Evolutionary conservation across 2,329 filamentous ascomycete genomes (phyloP).

Genomic region (Aspergillus clavatus): DNA sequence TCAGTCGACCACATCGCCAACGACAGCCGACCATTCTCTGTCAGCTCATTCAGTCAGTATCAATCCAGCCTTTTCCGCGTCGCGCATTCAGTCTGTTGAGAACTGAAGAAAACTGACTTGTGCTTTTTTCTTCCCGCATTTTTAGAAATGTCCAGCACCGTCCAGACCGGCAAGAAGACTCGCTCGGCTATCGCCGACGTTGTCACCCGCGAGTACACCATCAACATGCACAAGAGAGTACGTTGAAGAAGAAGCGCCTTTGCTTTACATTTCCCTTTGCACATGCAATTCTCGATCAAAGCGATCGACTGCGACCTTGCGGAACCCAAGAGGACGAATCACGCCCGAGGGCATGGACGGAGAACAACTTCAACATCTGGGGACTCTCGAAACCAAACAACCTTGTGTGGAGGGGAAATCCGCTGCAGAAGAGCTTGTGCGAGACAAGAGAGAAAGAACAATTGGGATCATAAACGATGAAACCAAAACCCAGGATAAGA

Average conservation of each 20-base stretch:
- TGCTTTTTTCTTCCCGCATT: conserved; percentile 12
- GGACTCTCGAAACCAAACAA: background rate
- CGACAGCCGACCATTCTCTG: conserved; percentile 31
- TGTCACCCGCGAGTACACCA: conserved; percentile 99
- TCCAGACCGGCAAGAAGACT: conserved; percentile 64
- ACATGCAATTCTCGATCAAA: conserved; percentile 6
- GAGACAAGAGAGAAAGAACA: too few species aligned
- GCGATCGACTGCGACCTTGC: conserved; percentile 9
- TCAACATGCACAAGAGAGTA: conserved; percentile 99
- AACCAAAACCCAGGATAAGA: background rate
- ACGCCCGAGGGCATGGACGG: conserved; percentile 26
- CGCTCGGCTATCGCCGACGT: conserved; percentile 98
- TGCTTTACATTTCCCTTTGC: conserved; percentile 9
- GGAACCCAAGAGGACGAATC: conserved; percentile 12
- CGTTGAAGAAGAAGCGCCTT: conserved; percentile 43
- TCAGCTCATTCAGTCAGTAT: conserved; percentile 35
- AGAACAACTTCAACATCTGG: conserved; percentile 22
- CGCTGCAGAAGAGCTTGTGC: background rate
- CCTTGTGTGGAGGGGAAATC: background rate
- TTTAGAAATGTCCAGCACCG: conserved; percentile 61
- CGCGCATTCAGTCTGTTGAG: background rate
- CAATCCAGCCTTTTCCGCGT: background rate
- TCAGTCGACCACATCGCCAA: conserved; percentile 36
- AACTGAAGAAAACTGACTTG: background rate
- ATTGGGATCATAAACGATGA: background rate